These are phyloP conservation scores for Lithohypha guttulata DNA, from an alignment of 2,329 filamentous ascomycete species.

Conservation along the genomic window DNA sequence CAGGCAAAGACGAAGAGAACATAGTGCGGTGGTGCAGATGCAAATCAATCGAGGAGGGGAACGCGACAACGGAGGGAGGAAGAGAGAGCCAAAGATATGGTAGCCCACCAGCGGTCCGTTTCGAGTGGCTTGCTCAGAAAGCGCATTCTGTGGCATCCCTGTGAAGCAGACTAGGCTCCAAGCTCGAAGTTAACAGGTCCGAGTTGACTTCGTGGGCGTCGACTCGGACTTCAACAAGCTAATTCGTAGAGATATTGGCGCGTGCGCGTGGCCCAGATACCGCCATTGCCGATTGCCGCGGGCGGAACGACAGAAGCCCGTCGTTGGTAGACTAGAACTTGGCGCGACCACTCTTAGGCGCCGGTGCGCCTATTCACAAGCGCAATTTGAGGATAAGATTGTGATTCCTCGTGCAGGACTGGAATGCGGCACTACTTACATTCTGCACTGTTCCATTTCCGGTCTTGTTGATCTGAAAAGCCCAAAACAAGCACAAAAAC, in stretches of 20 bases:
- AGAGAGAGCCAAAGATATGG: background rate
- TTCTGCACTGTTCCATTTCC: too few species aligned
- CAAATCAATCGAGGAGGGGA: background rate
- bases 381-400: too few species aligned
- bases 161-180: background rate
- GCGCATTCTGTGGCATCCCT: background rate
- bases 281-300: background rate
- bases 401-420: background rate
- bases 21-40: background rate
- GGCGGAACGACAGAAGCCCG: background rate
- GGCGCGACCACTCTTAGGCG: background rate
- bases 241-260: background rate
- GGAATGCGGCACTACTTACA: too few species aligned
- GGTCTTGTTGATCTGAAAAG: too few species aligned
- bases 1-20: background rate
- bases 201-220: background rate
- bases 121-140: slow-evolving; percentile 3
- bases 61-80: background rate
- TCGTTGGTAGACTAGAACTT: background rate
- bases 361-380: background rate
- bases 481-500: background rate
- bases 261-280: background rate
- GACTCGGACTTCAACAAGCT: background rate
- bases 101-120: slow-evolving; percentile 4
- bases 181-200: background rate